Evolutionary conservation across 2,329 filamentous ascomycete species (phyloP).

Genomic region (Kalaharituber pfeilii): DNA sequence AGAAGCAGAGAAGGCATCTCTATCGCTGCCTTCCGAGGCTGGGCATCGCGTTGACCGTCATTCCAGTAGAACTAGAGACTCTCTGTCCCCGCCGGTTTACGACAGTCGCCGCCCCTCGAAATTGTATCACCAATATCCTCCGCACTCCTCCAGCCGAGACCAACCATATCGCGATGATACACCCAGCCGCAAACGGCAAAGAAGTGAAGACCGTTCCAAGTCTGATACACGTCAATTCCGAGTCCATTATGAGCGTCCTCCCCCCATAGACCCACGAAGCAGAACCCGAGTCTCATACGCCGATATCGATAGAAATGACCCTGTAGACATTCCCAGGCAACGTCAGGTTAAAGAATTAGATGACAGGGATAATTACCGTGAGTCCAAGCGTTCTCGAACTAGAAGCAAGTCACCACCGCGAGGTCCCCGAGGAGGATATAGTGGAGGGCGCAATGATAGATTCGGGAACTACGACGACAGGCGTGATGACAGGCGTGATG

Average conservation of each 20-base stretch:
- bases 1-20: constrained; percentile 25
- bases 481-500: constrained; percentile 11
- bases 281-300: constrained; percentile 23
- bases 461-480: constrained; percentile 16
- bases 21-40: constrained; percentile 25
- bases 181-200: constrained; percentile 13
- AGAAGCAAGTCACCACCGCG: constrained; percentile 20
- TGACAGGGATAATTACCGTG: constrained; percentile 18
- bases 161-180: neutral
- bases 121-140: constrained; percentile 4
- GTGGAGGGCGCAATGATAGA: constrained; percentile 11
- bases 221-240: constrained; percentile 17
- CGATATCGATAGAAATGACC: constrained; percentile 20
- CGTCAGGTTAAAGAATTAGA: constrained; percentile 3
- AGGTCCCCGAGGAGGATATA: constrained; percentile 13
- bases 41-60: constrained; percentile 25
- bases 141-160: constrained; percentile 10
- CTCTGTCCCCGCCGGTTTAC: constrained; percentile 6
- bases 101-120: neutral
- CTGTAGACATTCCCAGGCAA: neutral
- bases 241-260: constrained; percentile 17
- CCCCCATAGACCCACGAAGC: constrained; percentile 12
- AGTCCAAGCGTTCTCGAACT: constrained; percentile 22
- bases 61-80: constrained; percentile 20
- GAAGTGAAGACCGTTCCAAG: constrained; percentile 15